Conservation (phyloP, 1,284 basidiomycete genomes). For the Peniophora sp. region DNA sequence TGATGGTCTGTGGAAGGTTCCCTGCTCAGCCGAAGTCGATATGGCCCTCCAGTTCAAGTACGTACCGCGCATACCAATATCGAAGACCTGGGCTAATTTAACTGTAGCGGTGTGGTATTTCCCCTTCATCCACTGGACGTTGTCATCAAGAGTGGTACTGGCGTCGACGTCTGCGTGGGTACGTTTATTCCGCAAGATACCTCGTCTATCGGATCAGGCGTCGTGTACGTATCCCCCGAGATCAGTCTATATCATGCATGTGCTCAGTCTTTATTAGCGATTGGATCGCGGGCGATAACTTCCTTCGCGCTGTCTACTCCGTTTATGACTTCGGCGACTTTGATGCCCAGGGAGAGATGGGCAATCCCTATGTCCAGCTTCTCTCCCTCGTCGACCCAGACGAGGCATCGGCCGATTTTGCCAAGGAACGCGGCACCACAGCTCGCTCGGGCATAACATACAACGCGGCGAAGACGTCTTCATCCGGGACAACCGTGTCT, state of each 20-base stretch:
- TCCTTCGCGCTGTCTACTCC: constrained; percentile 77
- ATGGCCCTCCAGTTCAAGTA: constrained; percentile 71
- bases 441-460: constrained; percentile 61
- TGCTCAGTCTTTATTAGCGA: constrained; percentile 36
- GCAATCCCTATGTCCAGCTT: constrained; percentile 68
- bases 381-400: constrained; percentile 61
- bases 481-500: constrained; percentile 32
- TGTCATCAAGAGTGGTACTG: constrained; percentile 35
- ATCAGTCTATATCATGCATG: not conserved
- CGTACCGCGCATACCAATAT: constrained; percentile 16
- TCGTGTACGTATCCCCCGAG: constrained; percentile 45
- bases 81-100: not conserved
- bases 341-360: constrained; percentile 51
- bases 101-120: constrained; percentile 50
- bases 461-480: constrained; percentile 33
- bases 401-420: constrained; percentile 63
- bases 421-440: constrained; percentile 51
- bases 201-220: constrained; percentile 38
- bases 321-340: constrained; percentile 85
- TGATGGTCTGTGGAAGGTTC: constrained; percentile 57
- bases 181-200: constrained; percentile 60
- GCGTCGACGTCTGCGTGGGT: constrained; percentile 50
- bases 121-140: constrained; percentile 74
- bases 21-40: constrained; percentile 63
- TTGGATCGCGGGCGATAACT: constrained; percentile 75